Conservation (phyloP, 768 basidiomycete species). For the Chalciporus piperatus region DNA sequence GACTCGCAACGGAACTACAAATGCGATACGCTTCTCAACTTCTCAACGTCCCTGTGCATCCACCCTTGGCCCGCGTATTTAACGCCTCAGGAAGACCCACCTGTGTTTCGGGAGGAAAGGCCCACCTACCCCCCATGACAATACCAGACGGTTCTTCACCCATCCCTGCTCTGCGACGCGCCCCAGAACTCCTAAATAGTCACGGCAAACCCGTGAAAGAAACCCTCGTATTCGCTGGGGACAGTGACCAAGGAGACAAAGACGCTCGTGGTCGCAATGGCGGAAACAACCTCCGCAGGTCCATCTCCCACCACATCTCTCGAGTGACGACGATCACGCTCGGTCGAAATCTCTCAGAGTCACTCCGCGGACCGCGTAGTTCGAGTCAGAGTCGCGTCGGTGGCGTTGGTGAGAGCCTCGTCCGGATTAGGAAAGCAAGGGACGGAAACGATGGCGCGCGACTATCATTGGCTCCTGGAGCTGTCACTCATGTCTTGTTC, state of each 20-base stretch:
- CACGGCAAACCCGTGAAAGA: constrained; percentile 25
- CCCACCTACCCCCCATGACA: neutral
- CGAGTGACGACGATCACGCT: constrained; percentile 30
- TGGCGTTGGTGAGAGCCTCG: neutral
- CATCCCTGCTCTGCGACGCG: constrained; percentile 35
- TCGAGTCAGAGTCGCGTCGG: neutral
- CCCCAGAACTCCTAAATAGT: constrained; percentile 35
- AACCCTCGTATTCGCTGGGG: neutral
- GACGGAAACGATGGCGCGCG: neutral
- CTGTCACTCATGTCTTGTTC: neutral
- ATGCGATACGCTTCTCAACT: neutral
- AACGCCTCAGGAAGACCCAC: too few relatives aligned
- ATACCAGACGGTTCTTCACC: constrained; percentile 13
- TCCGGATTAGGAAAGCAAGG: constrained; percentile 26
- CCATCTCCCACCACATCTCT: constrained; percentile 37
- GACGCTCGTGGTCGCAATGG: neutral
- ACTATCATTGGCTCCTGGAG: neutral
- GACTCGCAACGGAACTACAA: neutral
- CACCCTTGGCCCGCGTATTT: too few relatives aligned
- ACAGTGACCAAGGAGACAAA: neutral
- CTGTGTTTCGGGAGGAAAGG: neutral
- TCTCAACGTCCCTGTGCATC: neutral
- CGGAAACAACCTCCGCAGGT: constrained; percentile 24
- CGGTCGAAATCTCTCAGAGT: constrained; percentile 29
- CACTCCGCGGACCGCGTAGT: constrained; percentile 14